These are phyloP conservation scores for Yamadazyma membranifaciens DNA, from an alignment of 1,139 yeast species.

Conservation along the genomic window DNA sequence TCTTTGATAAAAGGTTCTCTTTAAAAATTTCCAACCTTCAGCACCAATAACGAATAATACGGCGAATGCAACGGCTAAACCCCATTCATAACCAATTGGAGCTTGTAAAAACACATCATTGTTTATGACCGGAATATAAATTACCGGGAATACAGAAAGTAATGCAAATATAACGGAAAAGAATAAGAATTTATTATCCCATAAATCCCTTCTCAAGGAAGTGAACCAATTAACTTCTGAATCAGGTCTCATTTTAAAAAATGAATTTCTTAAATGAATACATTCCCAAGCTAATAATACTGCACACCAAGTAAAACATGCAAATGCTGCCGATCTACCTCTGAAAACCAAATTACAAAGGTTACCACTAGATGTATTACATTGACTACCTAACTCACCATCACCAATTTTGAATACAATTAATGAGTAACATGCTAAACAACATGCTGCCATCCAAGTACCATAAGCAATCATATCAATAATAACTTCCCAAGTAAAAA, in stretches of 20 bases:
- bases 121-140: slow-evolving; percentile 83
- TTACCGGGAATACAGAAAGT: slow-evolving; percentile 69
- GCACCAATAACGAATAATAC: slow-evolving; percentile 55
- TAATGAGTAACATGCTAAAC: slow-evolving; percentile 29
- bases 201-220: slow-evolving; percentile 51
- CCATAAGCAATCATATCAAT: slow-evolving; percentile 35
- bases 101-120: slow-evolving; percentile 71
- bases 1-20: slow-evolving; percentile 52
- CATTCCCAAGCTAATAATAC: slow-evolving; percentile 82
- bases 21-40: slow-evolving; percentile 64
- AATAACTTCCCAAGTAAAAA: slow-evolving; percentile 33
- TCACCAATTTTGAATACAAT: slow-evolving; percentile 31
- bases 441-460: slow-evolving; percentile 35
- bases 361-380: slow-evolving; percentile 14
- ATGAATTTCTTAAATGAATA: slow-evolving; percentile 64
- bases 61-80: slow-evolving; percentile 62
- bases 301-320: slow-evolving; percentile 82
- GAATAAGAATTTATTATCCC: slow-evolving; percentile 72
- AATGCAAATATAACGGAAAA: slow-evolving; percentile 78
- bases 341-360: slow-evolving; percentile 60
- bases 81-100: slow-evolving; percentile 81
- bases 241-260: slow-evolving; percentile 68
- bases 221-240: slow-evolving; percentile 53
- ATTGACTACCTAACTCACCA: slow-evolving; percentile 30
- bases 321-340: slow-evolving; percentile 74